Evolutionary conservation across 2,329 filamentous ascomycete genomes (phyloP), one percentile per base, ranked within the genome.

Genomic region (Zasmidium citrigriseum): DNA sequence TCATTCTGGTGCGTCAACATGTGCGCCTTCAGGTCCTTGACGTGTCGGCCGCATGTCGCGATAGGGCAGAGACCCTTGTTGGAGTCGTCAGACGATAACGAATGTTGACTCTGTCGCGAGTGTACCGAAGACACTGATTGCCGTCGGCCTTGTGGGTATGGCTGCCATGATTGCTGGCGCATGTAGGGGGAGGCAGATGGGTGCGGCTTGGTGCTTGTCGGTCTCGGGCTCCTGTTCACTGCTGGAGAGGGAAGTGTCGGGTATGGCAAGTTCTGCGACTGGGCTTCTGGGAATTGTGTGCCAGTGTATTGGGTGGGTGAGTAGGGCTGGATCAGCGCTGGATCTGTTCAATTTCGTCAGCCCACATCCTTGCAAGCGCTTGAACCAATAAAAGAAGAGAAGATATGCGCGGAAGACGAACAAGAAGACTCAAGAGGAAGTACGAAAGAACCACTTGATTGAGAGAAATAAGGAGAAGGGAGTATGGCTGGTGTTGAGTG

Each of bases 1-100:
- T 96, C 91, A 58, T 86, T 89, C 76, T 95, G 90, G 75, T 97
- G 93, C 0, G 93, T 97, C 72, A 96, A 84, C 89, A 96, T 93
- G 76, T 97, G 93, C 9, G 93, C 92, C 76, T 93, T 93, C 64
- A 96, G 79, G 70, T 96, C 92, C 77, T 96, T 96, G 83, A 96
- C 96, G 58, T 88, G 82, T 69, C 89, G 87, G 63, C 91, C 91
- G 69, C 92, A 96, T 58, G 93, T 91, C 5, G 89, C 86, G 70
- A 92, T 87, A 1, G 90, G 89, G 79, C 91, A 96, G 61, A 89
- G 82, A 29, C 83, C 84, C 69, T 88, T 88, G 69, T 88, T 88
- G 66, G 82, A 71, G 41, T 73, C 72, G 16, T 73, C 70, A 9
- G 70, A 72, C 16, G 70, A 70, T 4, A 62, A 51, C 12, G 72